phyloP scores from a whole-genome alignment of 495 filamentous ascomycete genomes.

The Amorphotheca resinae region DNA sequence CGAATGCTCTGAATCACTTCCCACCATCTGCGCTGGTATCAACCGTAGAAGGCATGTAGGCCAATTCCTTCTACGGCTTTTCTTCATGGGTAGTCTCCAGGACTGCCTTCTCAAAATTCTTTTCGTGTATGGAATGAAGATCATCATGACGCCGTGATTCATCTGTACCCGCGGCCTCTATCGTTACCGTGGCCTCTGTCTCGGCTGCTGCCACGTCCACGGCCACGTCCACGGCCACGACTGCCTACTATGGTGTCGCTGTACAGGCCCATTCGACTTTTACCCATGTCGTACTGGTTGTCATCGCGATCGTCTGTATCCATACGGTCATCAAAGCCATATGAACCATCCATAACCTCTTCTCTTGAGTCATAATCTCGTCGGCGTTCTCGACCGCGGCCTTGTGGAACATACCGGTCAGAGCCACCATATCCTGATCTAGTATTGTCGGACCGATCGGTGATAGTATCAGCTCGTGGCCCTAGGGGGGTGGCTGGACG shows the following conservation, averaged over 20 bases:
- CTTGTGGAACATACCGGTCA: slow-evolving; percentile 31
- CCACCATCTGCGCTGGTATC: too few species aligned
- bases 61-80: too few species aligned
- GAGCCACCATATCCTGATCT: slow-evolving; percentile 6
- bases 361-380: slow-evolving; percentile 33
- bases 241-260: slow-evolving; percentile 28
- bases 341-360: slow-evolving; percentile 45
- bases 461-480: slow-evolving; percentile 19
- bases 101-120: too few species aligned
- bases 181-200: slow-evolving; percentile 2
- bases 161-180: slow-evolving; percentile 22
- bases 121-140: too few species aligned
- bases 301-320: slow-evolving; percentile 27
- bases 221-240: slow-evolving; percentile 27
- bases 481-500: slow-evolving; percentile 21
- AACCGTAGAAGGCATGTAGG: too few species aligned
- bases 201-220: slow-evolving; percentile 26
- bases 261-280: slow-evolving; percentile 27
- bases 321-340: slow-evolving; percentile 48
- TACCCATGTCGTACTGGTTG: slow-evolving; percentile 9
- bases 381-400: slow-evolving; percentile 34
- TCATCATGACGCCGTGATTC: slow-evolving; percentile 5
- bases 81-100: too few species aligned
- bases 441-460: slow-evolving; percentile 12
- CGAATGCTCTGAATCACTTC: too few species aligned